Conservation (phyloP, 495 filamentous ascomycete species). For the Talaromyces nanjingensis region DNA sequence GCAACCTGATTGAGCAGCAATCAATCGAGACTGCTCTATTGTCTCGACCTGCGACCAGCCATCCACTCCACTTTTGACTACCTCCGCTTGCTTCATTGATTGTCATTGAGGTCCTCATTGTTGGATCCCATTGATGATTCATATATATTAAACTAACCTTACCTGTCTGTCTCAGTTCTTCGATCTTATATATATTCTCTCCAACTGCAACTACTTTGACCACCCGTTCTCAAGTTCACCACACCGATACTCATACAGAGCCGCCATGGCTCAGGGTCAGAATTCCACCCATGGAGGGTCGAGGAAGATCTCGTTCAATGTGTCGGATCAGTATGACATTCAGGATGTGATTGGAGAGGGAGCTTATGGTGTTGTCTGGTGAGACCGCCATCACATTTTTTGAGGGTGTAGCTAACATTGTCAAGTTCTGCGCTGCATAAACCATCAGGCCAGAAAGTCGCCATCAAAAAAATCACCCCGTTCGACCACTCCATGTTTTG, state of each 20-base stretch:
- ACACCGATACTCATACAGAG: background rate
- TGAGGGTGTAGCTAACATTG: slow-evolving; percentile 4
- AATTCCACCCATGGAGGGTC: slow-evolving; percentile 49
- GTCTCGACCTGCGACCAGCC: background rate
- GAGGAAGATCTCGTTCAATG: slow-evolving; percentile 99
- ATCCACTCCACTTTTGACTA: background rate
- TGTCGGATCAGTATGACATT: slow-evolving; percentile 98
- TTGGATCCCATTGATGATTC: background rate
- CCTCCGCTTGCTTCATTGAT: background rate
- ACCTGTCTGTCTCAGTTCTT: background rate
- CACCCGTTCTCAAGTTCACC: background rate
- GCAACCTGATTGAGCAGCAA: background rate
- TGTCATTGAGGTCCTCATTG: background rate
- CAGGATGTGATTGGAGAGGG: slow-evolving; percentile 99
- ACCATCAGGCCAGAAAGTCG: slow-evolving; percentile 96
- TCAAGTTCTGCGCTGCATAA: slow-evolving; percentile 95
- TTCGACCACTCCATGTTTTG: slow-evolving; percentile 99
- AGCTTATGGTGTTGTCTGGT: slow-evolving; percentile 99
- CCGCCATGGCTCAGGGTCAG: slow-evolving; percentile 39
- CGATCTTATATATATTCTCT: background rate
- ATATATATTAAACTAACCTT: background rate
- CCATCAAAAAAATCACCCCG: slow-evolving; percentile 99
- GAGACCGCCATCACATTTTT: slow-evolving; percentile 26
- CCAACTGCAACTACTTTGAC: background rate
- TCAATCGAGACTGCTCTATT: background rate